phyloP scores from a whole-genome alignment of 2,329 filamentous ascomycete species.

The Diaporthe citrichinensis region DNA sequence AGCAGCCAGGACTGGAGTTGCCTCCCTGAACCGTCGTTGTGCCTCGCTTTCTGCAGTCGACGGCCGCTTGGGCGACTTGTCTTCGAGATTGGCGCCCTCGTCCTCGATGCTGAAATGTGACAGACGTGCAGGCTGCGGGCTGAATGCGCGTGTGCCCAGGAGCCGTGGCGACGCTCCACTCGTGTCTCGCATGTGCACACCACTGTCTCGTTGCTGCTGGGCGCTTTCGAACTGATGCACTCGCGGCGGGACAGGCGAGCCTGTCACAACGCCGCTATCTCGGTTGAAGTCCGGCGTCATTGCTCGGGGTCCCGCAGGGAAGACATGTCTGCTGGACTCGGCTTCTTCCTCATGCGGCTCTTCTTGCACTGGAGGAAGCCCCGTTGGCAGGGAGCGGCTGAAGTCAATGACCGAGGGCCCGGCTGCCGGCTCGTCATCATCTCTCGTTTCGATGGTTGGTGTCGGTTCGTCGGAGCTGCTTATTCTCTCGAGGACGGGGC shows the following conservation, averaged over 20 bases:
- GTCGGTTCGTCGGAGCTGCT: slow-evolving; percentile 36
- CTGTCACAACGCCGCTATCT: slow-evolving; percentile 65
- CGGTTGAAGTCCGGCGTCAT: slow-evolving; percentile 57
- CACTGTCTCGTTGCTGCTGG: slow-evolving; percentile 66
- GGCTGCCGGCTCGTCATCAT: slow-evolving; percentile 33
- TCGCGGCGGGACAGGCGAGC: slow-evolving; percentile 57
- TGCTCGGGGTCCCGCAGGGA: slow-evolving; percentile 41
- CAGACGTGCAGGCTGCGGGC: slow-evolving; percentile 39
- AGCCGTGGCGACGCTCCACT: slow-evolving; percentile 50
- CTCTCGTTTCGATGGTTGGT: slow-evolving; percentile 39
- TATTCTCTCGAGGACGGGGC: slow-evolving; percentile 24
- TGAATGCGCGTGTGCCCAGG: slow-evolving; percentile 42
- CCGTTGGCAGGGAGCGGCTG: slow-evolving; percentile 58
- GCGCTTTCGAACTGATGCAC: slow-evolving; percentile 52
- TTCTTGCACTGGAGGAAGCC: slow-evolving; percentile 67
- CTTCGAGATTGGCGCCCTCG: slow-evolving; percentile 30
- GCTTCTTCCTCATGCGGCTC: slow-evolving; percentile 64
- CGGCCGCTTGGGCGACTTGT: slow-evolving; percentile 22
- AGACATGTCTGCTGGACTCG: slow-evolving; percentile 47
- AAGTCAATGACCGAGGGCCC: slow-evolving; percentile 52
- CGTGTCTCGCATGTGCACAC: slow-evolving; percentile 67
- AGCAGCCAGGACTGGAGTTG: slow-evolving; percentile 54
- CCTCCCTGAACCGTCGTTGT: slow-evolving; percentile 38
- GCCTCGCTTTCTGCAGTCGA: slow-evolving; percentile 31
- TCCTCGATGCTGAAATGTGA: slow-evolving; percentile 38